Conservation (phyloP, 1,284 basidiomycete species). For the Binderoboletus segoi region DNA sequence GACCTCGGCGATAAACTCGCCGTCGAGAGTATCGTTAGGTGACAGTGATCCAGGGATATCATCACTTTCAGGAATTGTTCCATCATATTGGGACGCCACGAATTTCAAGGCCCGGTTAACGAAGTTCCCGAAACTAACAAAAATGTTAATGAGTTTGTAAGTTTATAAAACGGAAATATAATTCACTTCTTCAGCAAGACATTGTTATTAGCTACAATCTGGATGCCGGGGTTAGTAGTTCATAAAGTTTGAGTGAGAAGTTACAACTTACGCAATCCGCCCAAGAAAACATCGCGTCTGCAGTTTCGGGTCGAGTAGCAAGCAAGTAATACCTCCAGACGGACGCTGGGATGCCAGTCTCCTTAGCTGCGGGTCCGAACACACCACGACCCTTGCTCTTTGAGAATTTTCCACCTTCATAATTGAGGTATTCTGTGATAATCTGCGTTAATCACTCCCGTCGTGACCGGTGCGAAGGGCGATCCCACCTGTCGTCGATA, state of each 20-base stretch:
- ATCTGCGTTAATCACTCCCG: slow-evolving; percentile 2
- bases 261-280: slow-evolving; percentile 73
- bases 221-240: background rate
- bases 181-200: slow-evolving; percentile 90
- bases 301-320: slow-evolving; percentile 91
- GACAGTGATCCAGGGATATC: slow-evolving; percentile 71
- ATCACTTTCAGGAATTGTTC: slow-evolving; percentile 77
- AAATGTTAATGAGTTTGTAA: slow-evolving; percentile 10
- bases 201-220: slow-evolving; percentile 93
- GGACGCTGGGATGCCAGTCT: slow-evolving; percentile 89
- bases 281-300: slow-evolving; percentile 98
- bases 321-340: slow-evolving; percentile 99
- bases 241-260: background rate
- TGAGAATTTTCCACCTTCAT: slow-evolving; percentile 98
- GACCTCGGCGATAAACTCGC: slow-evolving; percentile 80
- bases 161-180: background rate
- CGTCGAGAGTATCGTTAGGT: slow-evolving; percentile 69
- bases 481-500: slow-evolving; percentile 87
- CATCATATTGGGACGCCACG: slow-evolving; percentile 83
- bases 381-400: slow-evolving; percentile 98
- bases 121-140: slow-evolving; percentile 91
- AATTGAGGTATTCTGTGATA: slow-evolving; percentile 91
- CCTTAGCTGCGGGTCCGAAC: slow-evolving; percentile 93
- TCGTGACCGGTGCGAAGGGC: background rate
- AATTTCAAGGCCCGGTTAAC: slow-evolving; percentile 96